A percentile compares a stretch with the other conserved stretches of the same genome.
Conservation (phyloP, 2,329 filamentous ascomycete genomes). For the Ophiostoma australiae region DNA sequence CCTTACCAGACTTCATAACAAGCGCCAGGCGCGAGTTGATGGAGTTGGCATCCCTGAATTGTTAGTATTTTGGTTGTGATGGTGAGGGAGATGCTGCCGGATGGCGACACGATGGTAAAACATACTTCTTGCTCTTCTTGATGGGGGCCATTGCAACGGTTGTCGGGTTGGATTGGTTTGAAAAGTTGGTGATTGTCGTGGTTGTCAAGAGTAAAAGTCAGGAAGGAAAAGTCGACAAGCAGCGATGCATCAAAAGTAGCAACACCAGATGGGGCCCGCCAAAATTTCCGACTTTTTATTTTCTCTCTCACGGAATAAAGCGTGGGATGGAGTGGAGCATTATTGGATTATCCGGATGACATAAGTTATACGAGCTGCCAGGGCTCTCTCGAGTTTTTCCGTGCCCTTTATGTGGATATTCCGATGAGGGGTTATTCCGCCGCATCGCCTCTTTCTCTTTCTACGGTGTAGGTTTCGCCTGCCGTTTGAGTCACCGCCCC, state of each 20-base stretch:
- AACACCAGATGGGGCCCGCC: background rate
- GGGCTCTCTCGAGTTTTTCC: constrained; percentile 24
- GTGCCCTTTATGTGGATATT: constrained; percentile 25
- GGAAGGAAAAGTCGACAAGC: constrained; percentile 8
- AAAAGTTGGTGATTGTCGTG: constrained; percentile 18
- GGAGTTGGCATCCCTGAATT: constrained; percentile 30
- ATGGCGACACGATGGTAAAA: background rate
- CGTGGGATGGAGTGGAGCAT: background rate
- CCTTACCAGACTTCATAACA: constrained; percentile 65
- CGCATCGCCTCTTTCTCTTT: background rate
- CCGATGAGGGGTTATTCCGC: constrained; percentile 4
- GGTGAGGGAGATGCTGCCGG: background rate
- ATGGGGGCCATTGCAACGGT: constrained; percentile 55
- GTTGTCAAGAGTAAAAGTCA: constrained; percentile 13
- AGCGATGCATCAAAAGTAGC: background rate
- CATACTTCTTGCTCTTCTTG: constrained; percentile 59
- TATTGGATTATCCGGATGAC: background rate
- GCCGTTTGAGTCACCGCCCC: constrained; percentile 11
- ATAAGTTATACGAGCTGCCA: background rate
- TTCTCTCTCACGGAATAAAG: background rate
- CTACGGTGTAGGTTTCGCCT: background rate
- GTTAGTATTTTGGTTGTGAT: background rate
- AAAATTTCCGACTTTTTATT: background rate
- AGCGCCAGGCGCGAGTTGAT: constrained; percentile 58
- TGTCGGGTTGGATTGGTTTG: constrained; percentile 25